These are phyloP conservation scores for Nymphaea thermarum DNA, from an alignment of 164 flowering plant species.

Conservation along the genomic window DNA sequence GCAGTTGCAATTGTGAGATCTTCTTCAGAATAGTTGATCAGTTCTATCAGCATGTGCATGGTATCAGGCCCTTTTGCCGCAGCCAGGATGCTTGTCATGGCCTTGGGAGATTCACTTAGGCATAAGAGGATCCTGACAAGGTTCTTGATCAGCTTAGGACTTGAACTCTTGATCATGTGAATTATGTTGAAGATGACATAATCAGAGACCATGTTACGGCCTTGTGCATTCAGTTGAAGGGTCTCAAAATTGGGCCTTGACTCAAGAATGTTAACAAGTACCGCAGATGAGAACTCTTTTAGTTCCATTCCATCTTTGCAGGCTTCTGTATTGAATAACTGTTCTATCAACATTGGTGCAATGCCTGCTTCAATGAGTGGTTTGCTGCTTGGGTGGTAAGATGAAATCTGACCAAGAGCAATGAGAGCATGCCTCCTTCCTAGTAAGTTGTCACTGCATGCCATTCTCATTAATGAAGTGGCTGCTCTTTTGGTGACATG, in stretches of 20 bases:
- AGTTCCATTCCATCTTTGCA: constrained; percentile 36
- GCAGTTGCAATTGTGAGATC: constrained; percentile 45
- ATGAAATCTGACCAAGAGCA: constrained; percentile 44
- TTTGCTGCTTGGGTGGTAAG: constrained; percentile 33
- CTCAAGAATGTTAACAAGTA: constrained; percentile 55
- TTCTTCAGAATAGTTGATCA: constrained; percentile 45
- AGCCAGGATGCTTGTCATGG: constrained; percentile 31
- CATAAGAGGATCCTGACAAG: constrained; percentile 46
- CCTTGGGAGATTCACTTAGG: constrained; percentile 32
- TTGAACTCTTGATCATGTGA: constrained; percentile 36
- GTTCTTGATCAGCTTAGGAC: constrained; percentile 32
- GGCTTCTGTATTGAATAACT: constrained; percentile 37
- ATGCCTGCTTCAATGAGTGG: constrained; percentile 47
- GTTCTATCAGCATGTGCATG: constrained; percentile 39
- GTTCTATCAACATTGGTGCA: constrained; percentile 39
- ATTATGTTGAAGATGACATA: constrained; percentile 41
- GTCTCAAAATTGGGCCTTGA: constrained; percentile 39
- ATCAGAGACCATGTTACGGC: constrained; percentile 56
- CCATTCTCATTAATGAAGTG: constrained; percentile 39
- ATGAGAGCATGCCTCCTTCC: constrained; percentile 42
- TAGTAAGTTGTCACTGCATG: constrained; percentile 28
- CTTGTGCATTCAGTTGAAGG: constrained; percentile 34
- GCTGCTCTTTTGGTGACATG: constrained; percentile 54
- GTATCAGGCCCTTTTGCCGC: constrained; percentile 51
- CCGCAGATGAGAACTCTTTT: constrained; percentile 37